A percentile compares a stretch with the other conserved stretches of the same genome.
Evolutionary conservation across 2,329 filamentous ascomycete species (phyloP).

Genomic region (Penicillium griseofulvum): DNA sequence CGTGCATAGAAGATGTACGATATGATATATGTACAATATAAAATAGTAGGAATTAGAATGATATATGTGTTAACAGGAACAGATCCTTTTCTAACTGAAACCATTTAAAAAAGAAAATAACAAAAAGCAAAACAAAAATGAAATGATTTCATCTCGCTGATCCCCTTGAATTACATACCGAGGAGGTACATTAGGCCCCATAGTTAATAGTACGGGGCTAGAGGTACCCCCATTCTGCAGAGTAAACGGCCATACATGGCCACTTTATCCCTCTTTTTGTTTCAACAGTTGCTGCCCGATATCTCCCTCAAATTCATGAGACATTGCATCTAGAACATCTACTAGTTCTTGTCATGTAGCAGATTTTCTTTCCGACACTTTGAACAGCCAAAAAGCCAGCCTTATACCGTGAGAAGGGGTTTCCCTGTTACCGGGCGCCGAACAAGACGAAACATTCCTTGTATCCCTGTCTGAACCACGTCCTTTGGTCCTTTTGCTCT

Average conservation of each 20-base stretch:
- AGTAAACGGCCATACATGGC: slow-evolving; percentile 15
- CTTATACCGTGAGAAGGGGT: slow-evolving; percentile 20
- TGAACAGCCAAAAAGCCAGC: slow-evolving; percentile 3
- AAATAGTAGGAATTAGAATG: neutral
- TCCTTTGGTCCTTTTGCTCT: slow-evolving; percentile 10
- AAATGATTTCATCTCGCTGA: slow-evolving; percentile 20
- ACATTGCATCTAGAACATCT: neutral
- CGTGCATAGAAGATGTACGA: neutral
- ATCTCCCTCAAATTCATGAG: neutral
- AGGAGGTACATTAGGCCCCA: slow-evolving; percentile 18
- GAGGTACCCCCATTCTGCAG: slow-evolving; percentile 22
- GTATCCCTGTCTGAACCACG: slow-evolving; percentile 22
- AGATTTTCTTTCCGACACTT: slow-evolving; percentile 1
- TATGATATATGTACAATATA: neutral
- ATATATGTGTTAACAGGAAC: neutral
- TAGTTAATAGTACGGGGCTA: slow-evolving; percentile 13
- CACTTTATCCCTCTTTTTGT: slow-evolving; percentile 25
- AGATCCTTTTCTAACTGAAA: neutral
- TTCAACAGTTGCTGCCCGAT: slow-evolving; percentile 23
- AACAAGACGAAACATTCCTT: slow-evolving; percentile 24
- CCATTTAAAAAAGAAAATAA: neutral
- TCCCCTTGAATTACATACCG: slow-evolving; percentile 25
- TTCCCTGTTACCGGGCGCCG: slow-evolving; percentile 16
- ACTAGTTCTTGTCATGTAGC: slow-evolving; percentile 19
- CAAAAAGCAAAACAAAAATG: neutral